Conservation (phyloP, 768 basidiomycete species). For the Trametes cinnabarina region DNA sequence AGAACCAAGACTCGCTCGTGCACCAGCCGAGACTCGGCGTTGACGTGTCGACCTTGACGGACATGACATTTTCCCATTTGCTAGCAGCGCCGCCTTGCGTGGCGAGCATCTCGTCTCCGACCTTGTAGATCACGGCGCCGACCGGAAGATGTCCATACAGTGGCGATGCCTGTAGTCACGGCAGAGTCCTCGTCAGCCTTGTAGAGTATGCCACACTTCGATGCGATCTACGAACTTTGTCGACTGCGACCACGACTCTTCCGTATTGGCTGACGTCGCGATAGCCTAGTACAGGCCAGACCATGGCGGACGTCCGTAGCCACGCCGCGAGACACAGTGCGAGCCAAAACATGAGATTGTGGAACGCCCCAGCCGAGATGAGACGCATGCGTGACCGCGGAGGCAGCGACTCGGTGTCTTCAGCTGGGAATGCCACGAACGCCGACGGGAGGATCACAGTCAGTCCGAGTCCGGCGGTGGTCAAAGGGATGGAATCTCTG, state of each 20-base stretch:
- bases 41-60: background rate
- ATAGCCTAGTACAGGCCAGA: slow-evolving; percentile 42
- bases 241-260: slow-evolving; percentile 52
- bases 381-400: slow-evolving; percentile 53
- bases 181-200: too few relatives aligned
- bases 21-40: slow-evolving; percentile 59
- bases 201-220: too few relatives aligned
- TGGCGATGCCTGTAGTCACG: slow-evolving; percentile 62
- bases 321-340: slow-evolving; percentile 41
- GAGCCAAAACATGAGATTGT: slow-evolving; percentile 66
- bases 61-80: slow-evolving; percentile 50
- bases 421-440: slow-evolving; percentile 61
- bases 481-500: slow-evolving; percentile 66
- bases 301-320: slow-evolving; percentile 13
- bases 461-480: slow-evolving; percentile 59
- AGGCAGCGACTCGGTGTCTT: slow-evolving; percentile 21
- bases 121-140: slow-evolving; percentile 57
- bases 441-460: slow-evolving; percentile 70
- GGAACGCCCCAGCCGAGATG: slow-evolving; percentile 71
- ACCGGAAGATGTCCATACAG: slow-evolving; percentile 52
- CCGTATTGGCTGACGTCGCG: slow-evolving; percentile 51
- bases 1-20: slow-evolving; percentile 33
- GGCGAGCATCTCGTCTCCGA: slow-evolving; percentile 61
- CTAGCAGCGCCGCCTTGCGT: slow-evolving; percentile 28
- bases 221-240: slow-evolving; percentile 52